Conservation (phyloP, 2,329 filamentous ascomycete genomes). For the Aspergillus glaucus region DNA sequence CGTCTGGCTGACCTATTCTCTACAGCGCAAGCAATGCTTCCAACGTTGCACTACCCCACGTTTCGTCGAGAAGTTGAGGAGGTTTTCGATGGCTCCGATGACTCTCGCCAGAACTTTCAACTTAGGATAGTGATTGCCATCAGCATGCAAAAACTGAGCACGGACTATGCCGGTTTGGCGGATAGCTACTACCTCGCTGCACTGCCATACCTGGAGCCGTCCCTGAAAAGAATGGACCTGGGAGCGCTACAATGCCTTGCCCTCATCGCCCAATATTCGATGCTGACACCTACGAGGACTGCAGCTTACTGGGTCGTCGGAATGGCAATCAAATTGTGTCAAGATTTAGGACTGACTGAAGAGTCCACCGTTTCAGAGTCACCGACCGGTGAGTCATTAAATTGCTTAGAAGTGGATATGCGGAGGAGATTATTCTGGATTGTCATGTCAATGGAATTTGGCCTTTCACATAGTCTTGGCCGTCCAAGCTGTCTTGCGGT, state of each 20-base stretch:
- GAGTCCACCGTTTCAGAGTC: constrained; percentile 75
- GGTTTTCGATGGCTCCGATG: constrained; percentile 68
- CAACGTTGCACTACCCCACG: constrained; percentile 75
- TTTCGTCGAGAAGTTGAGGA: constrained; percentile 71
- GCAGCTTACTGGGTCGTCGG: constrained; percentile 92
- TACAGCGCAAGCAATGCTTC: constrained; percentile 79
- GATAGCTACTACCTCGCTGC: constrained; percentile 93
- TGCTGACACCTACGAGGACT: constrained; percentile 84
- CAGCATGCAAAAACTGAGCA: constrained; percentile 84
- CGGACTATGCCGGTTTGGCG: constrained; percentile 83
- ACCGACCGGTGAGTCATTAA: constrained; percentile 53
- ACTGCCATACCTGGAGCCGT: constrained; percentile 73
- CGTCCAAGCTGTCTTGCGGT: constrained; percentile 81
- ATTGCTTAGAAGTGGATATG: constrained; percentile 80
- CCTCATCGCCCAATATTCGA: constrained; percentile 82
- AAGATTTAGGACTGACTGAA: constrained; percentile 79
- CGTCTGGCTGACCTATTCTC: constrained; percentile 15
- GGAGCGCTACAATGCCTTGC: constrained; percentile 84
- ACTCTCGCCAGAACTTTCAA: constrained; percentile 82
- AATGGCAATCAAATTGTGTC: constrained; percentile 77
- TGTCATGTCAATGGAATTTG: constrained; percentile 80
- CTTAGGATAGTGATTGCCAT: constrained; percentile 90
- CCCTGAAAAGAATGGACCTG: constrained; percentile 81
- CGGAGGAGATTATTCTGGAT: constrained; percentile 83
- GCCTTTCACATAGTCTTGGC: constrained; percentile 79